phyloP scores from a whole-genome alignment of 305 asterid species.

The Caryopteris hybrid region DNA sequence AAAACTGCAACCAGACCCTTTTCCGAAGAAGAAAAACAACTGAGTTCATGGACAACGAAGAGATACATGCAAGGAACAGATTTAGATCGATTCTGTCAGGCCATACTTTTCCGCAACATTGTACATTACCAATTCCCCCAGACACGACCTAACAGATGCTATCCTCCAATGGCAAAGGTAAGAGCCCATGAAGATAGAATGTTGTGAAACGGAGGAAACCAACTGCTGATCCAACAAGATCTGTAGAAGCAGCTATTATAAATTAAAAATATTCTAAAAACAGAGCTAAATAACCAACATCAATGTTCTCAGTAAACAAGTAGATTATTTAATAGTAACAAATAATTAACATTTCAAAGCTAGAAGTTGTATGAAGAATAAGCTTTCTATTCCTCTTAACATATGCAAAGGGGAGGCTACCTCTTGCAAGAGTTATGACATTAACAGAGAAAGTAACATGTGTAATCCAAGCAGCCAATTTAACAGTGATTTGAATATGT shows the following conservation, averaged over 20 bases:
- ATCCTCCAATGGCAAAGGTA: conserved; percentile 62
- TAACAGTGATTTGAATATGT: too few species aligned
- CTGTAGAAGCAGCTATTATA: conserved; percentile 31
- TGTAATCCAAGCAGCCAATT: too few species aligned
- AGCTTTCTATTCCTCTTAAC: not conserved
- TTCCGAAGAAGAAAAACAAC: conserved; percentile 10
- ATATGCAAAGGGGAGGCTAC: not conserved
- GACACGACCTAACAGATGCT: conserved; percentile 58
- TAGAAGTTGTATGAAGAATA: not conserved
- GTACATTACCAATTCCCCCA: conserved; percentile 69
- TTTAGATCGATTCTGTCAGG: conserved; percentile 74
- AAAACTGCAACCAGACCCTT: not conserved
- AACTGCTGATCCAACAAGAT: conserved; percentile 65
- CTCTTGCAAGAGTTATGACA: too few species aligned
- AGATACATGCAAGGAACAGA: not conserved
- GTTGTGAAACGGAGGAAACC: conserved; percentile 54
- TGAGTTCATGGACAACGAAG: conserved; percentile 1
- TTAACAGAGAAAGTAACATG: too few species aligned
- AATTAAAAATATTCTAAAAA: not conserved
- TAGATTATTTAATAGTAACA: not conserved
- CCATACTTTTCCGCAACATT: conserved; percentile 83
- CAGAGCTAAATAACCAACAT: not conserved
- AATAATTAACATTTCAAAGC: not conserved
- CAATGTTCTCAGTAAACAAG: not conserved
- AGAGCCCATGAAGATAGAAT: conserved; percentile 75